A percentile compares a stretch with the other conserved stretches of the same genome.
Evolutionary conservation across 2,329 filamentous ascomycete species (phyloP).

Genomic region (Fusarium avenaceum): DNA sequence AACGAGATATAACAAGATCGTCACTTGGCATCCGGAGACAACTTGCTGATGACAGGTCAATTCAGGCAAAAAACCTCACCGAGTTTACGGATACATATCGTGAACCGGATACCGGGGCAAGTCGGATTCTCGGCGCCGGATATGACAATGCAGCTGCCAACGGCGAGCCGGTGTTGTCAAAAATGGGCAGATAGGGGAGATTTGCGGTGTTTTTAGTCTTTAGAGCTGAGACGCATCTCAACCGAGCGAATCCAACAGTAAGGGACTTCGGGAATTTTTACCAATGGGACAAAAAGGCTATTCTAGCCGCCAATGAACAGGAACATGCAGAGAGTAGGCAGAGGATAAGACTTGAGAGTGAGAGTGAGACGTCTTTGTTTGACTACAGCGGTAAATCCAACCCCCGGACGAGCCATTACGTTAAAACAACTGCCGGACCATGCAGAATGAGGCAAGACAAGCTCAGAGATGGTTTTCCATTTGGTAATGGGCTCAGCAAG

Average conservation of each 20-base stretch:
- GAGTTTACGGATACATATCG: constrained; percentile 6
- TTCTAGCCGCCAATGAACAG: constrained; percentile 40
- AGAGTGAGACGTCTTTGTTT: constrained; percentile 19
- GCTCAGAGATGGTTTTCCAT: constrained; percentile 46
- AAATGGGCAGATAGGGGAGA: constrained; percentile 44
- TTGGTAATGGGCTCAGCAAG: constrained; percentile 50
- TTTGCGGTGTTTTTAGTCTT: constrained; percentile 24
- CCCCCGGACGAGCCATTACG: constrained; percentile 50
- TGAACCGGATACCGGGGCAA: constrained; percentile 38
- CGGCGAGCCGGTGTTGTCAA: constrained; percentile 29
- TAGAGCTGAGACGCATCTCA: constrained; percentile 24
- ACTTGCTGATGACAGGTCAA: constrained; percentile 41
- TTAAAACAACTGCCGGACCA: constrained; percentile 51
- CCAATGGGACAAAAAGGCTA: constrained; percentile 43
- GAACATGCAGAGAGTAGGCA: constrained; percentile 4
- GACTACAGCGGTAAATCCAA: constrained; percentile 34
- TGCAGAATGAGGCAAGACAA: constrained; percentile 51
- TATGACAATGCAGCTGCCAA: constrained; percentile 6
- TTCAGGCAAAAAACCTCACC: constrained; percentile 15
- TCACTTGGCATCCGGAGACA: constrained; percentile 40
- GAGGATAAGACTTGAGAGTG: no score
- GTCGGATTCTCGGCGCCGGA: constrained; percentile 28
- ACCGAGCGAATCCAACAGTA: constrained; percentile 22
- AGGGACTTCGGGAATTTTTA: constrained; percentile 24
- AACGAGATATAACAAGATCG: constrained; percentile 24